Conservation (phyloP, 768 basidiomycete genomes). For the Kwoniella botswanensis region DNA sequence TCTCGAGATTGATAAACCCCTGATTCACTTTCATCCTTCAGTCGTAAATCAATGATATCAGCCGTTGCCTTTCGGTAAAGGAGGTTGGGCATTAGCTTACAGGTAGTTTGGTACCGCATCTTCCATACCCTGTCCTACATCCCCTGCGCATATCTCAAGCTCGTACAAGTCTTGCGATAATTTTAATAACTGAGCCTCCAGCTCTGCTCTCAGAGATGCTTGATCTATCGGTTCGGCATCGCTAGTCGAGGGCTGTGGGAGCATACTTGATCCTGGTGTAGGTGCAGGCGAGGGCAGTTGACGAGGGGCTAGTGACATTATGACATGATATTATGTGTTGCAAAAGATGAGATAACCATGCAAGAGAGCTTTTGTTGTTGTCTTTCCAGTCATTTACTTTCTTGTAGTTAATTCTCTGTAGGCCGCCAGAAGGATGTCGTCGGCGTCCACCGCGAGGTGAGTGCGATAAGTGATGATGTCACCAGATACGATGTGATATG, state of each 20-base stretch:
- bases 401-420: background rate
- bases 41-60: too few species aligned
- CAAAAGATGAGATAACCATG: background rate
- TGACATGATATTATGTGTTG: background rate
- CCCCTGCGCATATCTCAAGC: constrained; percentile 53
- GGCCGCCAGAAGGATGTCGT: background rate
- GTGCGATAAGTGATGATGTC: constrained; percentile 3
- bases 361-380: background rate
- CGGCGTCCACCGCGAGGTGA: background rate
- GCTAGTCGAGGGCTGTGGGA: background rate
- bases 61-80: background rate
- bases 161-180: constrained; percentile 52
- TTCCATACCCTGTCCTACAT: constrained; percentile 45
- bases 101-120: constrained; percentile 44
- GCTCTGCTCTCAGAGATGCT: constrained; percentile 26
- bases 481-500: background rate
- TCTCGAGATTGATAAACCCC: constrained; percentile 30
- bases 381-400: background rate
- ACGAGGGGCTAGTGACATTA: constrained; percentile 33
- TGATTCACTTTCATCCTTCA: constrained; percentile 44
- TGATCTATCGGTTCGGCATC: constrained; percentile 22
- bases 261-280: constrained; percentile 27
- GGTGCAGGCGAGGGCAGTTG: constrained; percentile 44
- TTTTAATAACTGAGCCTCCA: constrained; percentile 37
- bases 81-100: constrained; percentile 20